Conservation (phyloP, 73 alveolate genomes). For the Paramecium caudatum region DNA sequence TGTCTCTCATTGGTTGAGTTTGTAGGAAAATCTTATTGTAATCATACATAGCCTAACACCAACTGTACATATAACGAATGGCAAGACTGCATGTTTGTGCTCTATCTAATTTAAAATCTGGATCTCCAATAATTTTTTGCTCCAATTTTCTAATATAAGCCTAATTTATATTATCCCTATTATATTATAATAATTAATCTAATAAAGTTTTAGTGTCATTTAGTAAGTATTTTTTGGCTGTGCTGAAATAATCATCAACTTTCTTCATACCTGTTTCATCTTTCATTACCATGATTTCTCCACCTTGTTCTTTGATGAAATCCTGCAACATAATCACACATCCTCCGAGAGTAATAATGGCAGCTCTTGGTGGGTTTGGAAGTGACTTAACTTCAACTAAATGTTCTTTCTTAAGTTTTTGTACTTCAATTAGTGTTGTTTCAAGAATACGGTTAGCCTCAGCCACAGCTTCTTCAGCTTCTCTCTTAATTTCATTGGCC, state of each 20-base stretch:
- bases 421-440: constrained; percentile 93
- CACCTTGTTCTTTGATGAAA: constrained; percentile 89
- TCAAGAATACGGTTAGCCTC: constrained; percentile 94
- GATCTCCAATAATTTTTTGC: constrained; percentile 76
- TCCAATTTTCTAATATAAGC: constrained; percentile 82
- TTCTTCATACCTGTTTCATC: constrained; percentile 86
- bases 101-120: constrained; percentile 85
- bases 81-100: constrained; percentile 89
- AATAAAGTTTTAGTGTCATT: constrained; percentile 86
- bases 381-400: constrained; percentile 89
- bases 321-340: constrained; percentile 86
- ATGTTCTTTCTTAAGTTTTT: constrained; percentile 92
- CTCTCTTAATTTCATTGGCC: constrained; percentile 95
- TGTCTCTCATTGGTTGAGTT: constrained; percentile 84
- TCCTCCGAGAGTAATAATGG: constrained; percentile 92
- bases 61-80: constrained; percentile 79
- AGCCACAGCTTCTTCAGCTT: constrained; percentile 92
- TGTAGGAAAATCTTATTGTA: constrained; percentile 83
- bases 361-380: constrained; percentile 92
- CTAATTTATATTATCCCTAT: constrained; percentile 87
- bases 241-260: constrained; percentile 90
- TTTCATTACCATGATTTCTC: constrained; percentile 76
- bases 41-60: constrained; percentile 88
- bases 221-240: constrained; percentile 85
- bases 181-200: constrained; percentile 82